Evolutionary conservation across 2,329 filamentous ascomycete species (phyloP).

Genomic region (Neofusicoccum umdonicola): DNA sequence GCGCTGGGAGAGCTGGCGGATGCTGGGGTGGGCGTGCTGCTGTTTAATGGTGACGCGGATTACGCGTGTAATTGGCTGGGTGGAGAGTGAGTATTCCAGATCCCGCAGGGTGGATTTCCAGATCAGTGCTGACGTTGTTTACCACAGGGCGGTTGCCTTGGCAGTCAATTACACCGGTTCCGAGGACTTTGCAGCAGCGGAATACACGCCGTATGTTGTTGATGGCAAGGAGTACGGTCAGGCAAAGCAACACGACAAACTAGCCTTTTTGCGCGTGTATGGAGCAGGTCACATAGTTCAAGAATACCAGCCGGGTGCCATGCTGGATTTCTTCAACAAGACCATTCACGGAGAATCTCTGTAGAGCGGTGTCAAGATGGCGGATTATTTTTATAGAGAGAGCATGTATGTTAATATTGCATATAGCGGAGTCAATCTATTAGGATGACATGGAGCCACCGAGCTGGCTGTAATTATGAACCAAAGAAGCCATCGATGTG

Average conservation of each 20-base stretch:
- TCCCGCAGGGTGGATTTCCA: constrained; percentile 29
- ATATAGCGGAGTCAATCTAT: no score
- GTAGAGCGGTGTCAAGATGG: no score
- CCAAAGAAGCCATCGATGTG: no score
- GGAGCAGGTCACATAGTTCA: constrained; percentile 54
- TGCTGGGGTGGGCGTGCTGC: constrained; percentile 36
- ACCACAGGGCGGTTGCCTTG: constrained; percentile 43
- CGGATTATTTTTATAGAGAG: no score
- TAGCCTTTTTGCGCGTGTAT: constrained; percentile 53
- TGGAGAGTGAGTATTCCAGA: constrained; percentile 41
- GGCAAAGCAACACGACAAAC: constrained; percentile 72
- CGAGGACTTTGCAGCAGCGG: constrained; percentile 59
- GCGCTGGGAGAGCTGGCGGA: constrained; percentile 43
- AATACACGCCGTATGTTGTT: constrained; percentile 71
- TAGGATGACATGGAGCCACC: no score
- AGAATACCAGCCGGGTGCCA: background rate
- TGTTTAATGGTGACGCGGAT: constrained; percentile 37
- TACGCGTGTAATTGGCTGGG: constrained; percentile 39
- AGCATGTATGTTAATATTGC: no score
- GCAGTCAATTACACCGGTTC: constrained; percentile 21
- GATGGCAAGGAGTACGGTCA: constrained; percentile 61
- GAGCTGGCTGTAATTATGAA: no score
- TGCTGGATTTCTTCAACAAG: constrained; percentile 4
- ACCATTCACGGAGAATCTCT: background rate
- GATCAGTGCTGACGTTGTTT: background rate